Base-by-base conservation (phyloP, 345 rosid species). In the Eutrema heterophyllum region DNA sequence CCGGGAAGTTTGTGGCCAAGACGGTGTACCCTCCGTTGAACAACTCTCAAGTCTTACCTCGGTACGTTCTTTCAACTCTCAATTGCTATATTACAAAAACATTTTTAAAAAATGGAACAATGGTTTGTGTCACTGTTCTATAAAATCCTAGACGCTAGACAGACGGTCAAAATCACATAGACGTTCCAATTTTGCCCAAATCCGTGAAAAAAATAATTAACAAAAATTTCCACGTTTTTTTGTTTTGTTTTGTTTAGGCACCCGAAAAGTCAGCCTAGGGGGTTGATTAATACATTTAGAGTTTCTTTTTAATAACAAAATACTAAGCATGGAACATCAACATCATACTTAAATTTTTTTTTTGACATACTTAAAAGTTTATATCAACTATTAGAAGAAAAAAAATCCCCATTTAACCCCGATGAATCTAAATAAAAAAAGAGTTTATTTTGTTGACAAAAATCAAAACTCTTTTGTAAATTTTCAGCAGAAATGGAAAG, bases 1-100 rank as follows among this genome's bases (percentile, higher is more conserved):
- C 10, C 73, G 72, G 3, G 80, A 83, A 36, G 89, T 92, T 83
- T 92, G 88, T 83, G 84, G 84, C 58, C 26, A 40, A 30, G 90
- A 86, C 13, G 80, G 79, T 64, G 64, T 80, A 56, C 92, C 91
- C 6, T 73, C 89, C n/a, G 51, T 86, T 58, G 91, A 90, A 26
- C 94, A 89, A 43, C 92, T 95, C 57, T 72, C 98, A 51, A 87
- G 85, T 62, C 86, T 92, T 77, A 78, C 89, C 14, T 30, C 80
- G 88, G 99, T 95, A 84, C 77, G 81, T 36, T 72, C 40, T 58
- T 45, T 51, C 18, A 44, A 52, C 11, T 1, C 24, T 18, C 18
- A 8, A 16, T 44, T 36, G 11, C 4, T 5, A 48, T 4, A 43
- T 50, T 24, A 9, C 13, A 18, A 18, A 18, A 18, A 18, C 0